Percentiles rank a stretch among this genome's conserved stretches.
Evolutionary conservation across 139 green algal species (phyloP).

Genomic region (Ettlia oleoabundans): DNA sequence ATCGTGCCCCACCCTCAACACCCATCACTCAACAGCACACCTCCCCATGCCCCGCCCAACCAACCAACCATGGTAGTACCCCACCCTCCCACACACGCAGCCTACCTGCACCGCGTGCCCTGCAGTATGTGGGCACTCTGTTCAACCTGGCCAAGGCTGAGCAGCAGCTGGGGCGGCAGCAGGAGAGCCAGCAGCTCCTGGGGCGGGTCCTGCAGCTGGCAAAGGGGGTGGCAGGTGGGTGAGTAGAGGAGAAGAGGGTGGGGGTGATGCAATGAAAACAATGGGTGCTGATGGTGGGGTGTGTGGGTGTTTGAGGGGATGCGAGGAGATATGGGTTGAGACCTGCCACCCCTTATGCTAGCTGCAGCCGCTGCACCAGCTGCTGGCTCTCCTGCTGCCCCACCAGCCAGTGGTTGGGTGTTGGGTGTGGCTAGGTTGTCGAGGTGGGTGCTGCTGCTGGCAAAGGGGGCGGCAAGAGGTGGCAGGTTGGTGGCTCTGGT

Average conservation of each 20-base stretch:
- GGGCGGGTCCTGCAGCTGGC: background rate
- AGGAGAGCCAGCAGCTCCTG: constrained; percentile 37
- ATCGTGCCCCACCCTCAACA: too few species aligned
- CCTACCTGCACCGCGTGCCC: background rate
- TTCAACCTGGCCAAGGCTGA: constrained; percentile 75
- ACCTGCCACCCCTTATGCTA: background rate
- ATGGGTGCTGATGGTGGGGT: background rate
- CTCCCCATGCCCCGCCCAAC: too few species aligned
- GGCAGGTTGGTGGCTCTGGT: too few species aligned
- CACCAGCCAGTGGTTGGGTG: too few species aligned
- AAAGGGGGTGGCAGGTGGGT: constrained; percentile 1
- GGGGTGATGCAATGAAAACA: background rate
- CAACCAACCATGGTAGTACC: too few species aligned
- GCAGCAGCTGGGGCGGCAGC: constrained; percentile 48
- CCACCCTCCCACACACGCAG: too few species aligned
- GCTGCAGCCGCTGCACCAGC: too few species aligned
- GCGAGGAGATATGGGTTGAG: too few species aligned
- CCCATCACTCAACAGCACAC: too few species aligned
- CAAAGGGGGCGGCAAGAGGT: too few species aligned
- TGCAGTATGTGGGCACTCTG: constrained; percentile 44
- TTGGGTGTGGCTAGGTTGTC: too few species aligned
- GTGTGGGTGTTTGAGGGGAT: background rate
- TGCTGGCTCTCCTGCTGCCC: background rate
- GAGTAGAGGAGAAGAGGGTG: background rate
- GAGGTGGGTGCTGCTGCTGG: too few species aligned